Evolutionary conservation across 2,329 filamentous ascomycete genomes (phyloP).

Genomic region (Cladobotryum mycophilum): DNA sequence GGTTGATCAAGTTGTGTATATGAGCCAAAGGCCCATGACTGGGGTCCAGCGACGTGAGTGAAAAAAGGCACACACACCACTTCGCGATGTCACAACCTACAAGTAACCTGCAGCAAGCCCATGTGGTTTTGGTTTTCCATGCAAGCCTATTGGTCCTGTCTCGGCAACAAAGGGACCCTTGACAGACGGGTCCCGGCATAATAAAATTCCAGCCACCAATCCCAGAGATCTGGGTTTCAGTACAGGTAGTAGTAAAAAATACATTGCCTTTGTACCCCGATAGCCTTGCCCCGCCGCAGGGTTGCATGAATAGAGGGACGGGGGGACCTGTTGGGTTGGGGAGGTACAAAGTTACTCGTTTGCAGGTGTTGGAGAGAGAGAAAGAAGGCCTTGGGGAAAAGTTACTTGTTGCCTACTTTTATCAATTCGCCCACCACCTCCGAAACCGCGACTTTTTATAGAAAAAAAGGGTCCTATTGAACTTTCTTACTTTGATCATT

Average conservation of each 20-base stretch:
- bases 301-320: too few species aligned
- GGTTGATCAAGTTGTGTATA: conserved; percentile 1
- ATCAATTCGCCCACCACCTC: too few species aligned
- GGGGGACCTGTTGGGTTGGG: too few species aligned
- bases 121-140: conserved; percentile 10
- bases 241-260: too few species aligned
- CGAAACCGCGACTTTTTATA: too few species aligned
- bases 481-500: too few species aligned
- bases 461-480: too few species aligned
- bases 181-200: conserved; percentile 11
- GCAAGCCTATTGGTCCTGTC: conserved; percentile 14
- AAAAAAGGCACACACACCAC: conserved; percentile 7
- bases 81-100: background rate
- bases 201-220: conserved; percentile 11
- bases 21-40: conserved; percentile 5
- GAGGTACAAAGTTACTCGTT: too few species aligned
- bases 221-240: background rate
- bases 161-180: background rate
- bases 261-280: background rate
- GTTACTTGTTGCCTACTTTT: too few species aligned
- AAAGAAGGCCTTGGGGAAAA: too few species aligned
- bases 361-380: too few species aligned
- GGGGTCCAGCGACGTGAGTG: background rate
- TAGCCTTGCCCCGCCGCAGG: too few species aligned
- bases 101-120: background rate